phyloP scores from a whole-genome alignment of 1,284 basidiomycete species.

The Mycosarcoma mackinlayi region DNA sequence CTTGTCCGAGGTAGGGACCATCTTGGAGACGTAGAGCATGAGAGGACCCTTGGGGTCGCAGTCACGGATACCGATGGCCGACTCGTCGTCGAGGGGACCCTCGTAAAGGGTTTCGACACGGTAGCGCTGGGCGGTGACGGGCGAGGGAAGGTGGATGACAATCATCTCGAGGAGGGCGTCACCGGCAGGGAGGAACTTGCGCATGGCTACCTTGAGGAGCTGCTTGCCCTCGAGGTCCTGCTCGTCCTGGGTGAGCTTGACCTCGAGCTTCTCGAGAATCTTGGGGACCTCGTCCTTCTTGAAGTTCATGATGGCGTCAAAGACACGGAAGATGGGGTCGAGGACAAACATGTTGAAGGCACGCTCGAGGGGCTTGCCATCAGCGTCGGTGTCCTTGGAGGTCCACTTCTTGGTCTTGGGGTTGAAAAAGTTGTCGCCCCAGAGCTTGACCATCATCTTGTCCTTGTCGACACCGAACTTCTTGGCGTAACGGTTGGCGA shows the following conservation, averaged over 20 bases:
- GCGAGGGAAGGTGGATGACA: conserved; percentile 93
- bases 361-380: conserved; percentile 84
- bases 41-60: conserved; percentile 97
- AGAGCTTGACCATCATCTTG: conserved; percentile 97
- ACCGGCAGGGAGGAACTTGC: conserved; percentile 99
- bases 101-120: conserved; percentile 99
- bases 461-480: conserved; percentile 99
- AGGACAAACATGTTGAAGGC: conserved; percentile 82
- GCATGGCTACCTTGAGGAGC: conserved; percentile 98
- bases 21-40: conserved; percentile 99
- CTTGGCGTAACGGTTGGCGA: conserved; percentile 93
- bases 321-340: conserved; percentile 99
- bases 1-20: conserved; percentile 99
- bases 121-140: conserved; percentile 94
- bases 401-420: conserved; percentile 97
- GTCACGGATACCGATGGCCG: conserved; percentile 97
- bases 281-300: conserved; percentile 88
- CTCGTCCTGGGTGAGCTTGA: conserved; percentile 90
- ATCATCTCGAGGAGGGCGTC: conserved; percentile 99
- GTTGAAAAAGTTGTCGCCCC: conserved; percentile 99
- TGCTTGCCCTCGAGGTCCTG: conserved; percentile 95
- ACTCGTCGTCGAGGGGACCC: conserved; percentile 99
- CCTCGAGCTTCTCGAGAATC: conserved; percentile 96
- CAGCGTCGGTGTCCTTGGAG: conserved; percentile 79
- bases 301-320: conserved; percentile 99